Conservation (phyloP, 2,329 filamentous ascomycete genomes). For the Colletotrichum chrysophilum region DNA sequence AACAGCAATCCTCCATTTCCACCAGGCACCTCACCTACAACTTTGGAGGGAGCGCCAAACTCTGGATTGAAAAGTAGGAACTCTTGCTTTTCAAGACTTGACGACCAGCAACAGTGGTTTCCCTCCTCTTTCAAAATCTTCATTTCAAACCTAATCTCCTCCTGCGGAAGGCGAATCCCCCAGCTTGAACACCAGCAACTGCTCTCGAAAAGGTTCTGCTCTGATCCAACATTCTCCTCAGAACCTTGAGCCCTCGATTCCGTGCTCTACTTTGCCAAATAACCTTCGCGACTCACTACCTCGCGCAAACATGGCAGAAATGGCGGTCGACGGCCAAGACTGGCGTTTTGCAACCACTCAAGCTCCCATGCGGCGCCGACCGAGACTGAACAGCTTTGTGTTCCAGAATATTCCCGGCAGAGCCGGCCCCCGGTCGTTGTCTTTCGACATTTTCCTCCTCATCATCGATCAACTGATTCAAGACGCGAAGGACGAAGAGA, state of each 20-base stretch:
- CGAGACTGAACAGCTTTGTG: neutral
- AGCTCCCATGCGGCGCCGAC: neutral
- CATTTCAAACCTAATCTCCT: neutral
- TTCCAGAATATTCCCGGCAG: neutral
- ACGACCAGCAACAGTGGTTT: neutral
- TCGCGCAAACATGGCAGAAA: neutral
- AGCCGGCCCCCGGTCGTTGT: neutral
- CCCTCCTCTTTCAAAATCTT: neutral
- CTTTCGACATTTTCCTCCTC: neutral
- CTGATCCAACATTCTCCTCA: neutral
- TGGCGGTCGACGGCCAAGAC: neutral
- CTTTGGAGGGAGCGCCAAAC: neutral
- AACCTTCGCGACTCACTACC: neutral
- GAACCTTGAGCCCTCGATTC: neutral
- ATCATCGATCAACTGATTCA: neutral
- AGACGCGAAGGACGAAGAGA: neutral
- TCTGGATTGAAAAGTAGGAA: neutral
- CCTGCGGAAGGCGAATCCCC: neutral
- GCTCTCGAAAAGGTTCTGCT: neutral
- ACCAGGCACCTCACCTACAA: neutral
- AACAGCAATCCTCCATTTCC: neutral
- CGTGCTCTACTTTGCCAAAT: neutral
- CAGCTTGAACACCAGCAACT: neutral
- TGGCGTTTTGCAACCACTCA: neutral
- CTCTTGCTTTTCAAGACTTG: neutral